Evolutionary conservation across 2,329 filamentous ascomycete genomes (phyloP), one percentile per base, ranked within the genome.

Genomic region (Exophiala mesophila): DNA sequence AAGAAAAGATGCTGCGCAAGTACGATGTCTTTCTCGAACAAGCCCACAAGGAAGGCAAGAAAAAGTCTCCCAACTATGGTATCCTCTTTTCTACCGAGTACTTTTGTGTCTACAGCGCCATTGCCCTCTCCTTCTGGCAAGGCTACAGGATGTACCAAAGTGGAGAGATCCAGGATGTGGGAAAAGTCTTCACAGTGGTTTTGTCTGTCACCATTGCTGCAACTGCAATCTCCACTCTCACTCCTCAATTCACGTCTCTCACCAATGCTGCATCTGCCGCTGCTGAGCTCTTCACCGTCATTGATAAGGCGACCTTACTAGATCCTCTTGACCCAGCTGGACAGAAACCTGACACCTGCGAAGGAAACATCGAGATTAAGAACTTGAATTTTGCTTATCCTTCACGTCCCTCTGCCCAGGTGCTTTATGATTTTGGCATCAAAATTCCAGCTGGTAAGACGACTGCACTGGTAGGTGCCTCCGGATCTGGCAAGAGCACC

Each of bases 291-390:
- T 96, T 84, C 69, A 85, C 81, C 61, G 94, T 89, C 3, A 96
- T 97, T 52, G 90, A 97, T 63, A 85, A 92, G 38, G 58, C 70
- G 4, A 95, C 92, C 0, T 88, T 89, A 1, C 72, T 97, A 36
- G 86, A 97, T 57, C 82, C 90, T 0, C 78, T 79, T 3, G 76
- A 76, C 2, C 74, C 82, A 1, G 70, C 74, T 6, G 90, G 90
- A n/a, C 70, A 77, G 47, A 88, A 75, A 54, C 74, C 62, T 2
- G 20, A 34, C 10, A 43, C 15, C 16, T 54, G 51, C 56, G 66
- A 53, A 34, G 57, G 57, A 10, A 72, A 82, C 35, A 82, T 85
- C 36, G 63, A 73, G 3, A 76, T 88, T 20, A 44, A 76, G 12
- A 69, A 78, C 32, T 74, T 89, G 9, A 75, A 72, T 9, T 88